These are phyloP conservation scores for Debaryomyces coudertii DNA, from an alignment of 1,139 yeast species.

Conservation along the genomic window DNA sequence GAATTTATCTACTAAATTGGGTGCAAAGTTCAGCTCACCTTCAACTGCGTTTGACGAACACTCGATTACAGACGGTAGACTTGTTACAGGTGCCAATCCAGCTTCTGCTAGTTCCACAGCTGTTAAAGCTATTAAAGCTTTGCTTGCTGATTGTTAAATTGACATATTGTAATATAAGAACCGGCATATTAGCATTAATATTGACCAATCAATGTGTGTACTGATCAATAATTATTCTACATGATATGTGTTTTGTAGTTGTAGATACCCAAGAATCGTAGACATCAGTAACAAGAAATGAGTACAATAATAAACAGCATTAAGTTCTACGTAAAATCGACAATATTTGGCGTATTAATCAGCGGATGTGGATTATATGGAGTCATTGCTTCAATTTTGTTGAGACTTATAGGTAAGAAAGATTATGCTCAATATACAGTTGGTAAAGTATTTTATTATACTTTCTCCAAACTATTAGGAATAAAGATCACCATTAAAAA, in stretches of 20 bases:
- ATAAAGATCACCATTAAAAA: constrained; percentile 70
- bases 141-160: constrained; percentile 1
- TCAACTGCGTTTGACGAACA: constrained; percentile 56
- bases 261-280: background rate
- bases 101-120: constrained; percentile 60
- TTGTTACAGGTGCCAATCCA: constrained; percentile 68
- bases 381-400: constrained; percentile 69
- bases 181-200: background rate
- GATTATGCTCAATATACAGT: constrained; percentile 87
- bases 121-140: constrained; percentile 23
- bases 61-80: constrained; percentile 53
- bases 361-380: constrained; percentile 74
- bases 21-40: constrained; percentile 51
- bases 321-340: constrained; percentile 59
- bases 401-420: constrained; percentile 71
- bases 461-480: constrained; percentile 65
- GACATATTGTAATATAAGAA: background rate
- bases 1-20: constrained; percentile 35
- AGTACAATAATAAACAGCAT: constrained; percentile 24
- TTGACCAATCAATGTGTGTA: background rate
- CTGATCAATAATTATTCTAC: background rate
- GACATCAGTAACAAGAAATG: constrained; percentile 3
- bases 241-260: background rate
- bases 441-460: constrained; percentile 75
- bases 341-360: constrained; percentile 54